These are phyloP conservation scores for Apophysomyces sp. DNA, from an alignment of 371 early-diverging fungal genomes.

Conservation along the genomic window DNA sequence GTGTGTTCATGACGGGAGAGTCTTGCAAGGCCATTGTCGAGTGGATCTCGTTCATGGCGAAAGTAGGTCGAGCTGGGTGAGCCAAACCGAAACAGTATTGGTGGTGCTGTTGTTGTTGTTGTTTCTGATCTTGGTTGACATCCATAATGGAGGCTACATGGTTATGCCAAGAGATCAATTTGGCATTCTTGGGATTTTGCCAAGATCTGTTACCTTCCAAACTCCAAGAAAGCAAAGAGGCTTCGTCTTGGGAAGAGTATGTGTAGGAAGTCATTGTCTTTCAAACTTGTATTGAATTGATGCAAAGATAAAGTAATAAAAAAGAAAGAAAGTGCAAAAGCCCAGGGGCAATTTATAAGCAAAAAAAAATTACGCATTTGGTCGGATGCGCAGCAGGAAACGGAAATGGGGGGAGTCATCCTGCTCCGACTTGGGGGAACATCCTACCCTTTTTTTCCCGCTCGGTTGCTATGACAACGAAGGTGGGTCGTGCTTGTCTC, in stretches of 20 bases:
- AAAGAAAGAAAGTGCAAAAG: background rate
- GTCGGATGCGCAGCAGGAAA: background rate
- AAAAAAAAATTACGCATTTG: background rate
- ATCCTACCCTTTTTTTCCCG: too few species aligned
- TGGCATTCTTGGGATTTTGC: background rate
- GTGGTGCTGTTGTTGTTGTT: too few species aligned
- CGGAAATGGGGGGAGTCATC: too few species aligned
- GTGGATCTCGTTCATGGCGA: background rate
- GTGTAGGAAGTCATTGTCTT: background rate
- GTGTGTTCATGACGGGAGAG: slow-evolving; percentile 37
- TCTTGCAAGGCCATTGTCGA: background rate
- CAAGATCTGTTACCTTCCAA: background rate
- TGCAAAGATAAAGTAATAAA: background rate
- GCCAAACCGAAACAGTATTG: background rate
- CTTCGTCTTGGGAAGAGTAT: background rate
- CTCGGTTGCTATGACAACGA: too few species aligned
- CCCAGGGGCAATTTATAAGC: slow-evolving; percentile 1
- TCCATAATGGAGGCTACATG: background rate
- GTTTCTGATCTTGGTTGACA: background rate
- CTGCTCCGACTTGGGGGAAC: background rate
- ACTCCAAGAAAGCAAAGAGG: background rate
- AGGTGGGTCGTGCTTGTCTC: too few species aligned
- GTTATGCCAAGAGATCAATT: background rate
- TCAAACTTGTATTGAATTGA: too few species aligned
- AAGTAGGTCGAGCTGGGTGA: background rate